Base-by-base conservation (phyloP, 768 basidiomycete species). In the Podaxis rugospora region DNA sequence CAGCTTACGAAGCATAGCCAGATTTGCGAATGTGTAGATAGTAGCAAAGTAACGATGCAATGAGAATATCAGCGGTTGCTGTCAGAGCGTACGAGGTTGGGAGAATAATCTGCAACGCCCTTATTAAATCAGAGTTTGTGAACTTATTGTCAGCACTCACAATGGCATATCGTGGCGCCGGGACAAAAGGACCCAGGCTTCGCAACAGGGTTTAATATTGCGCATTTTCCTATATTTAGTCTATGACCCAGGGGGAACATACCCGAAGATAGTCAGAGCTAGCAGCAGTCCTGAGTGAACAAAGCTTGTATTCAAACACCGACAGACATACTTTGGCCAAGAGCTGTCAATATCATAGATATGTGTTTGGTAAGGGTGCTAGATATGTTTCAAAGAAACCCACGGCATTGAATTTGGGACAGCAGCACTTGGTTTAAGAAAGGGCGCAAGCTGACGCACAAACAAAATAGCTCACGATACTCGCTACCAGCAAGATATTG, bases 1-100 rank as follows among this genome's bases (percentile, higher is more conserved):
- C 23, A 52, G 55, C 64, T 23, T 44, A 62, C 64, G 51, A 40
- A 4, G 36, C 37, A 47, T 57, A 40, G 5, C 64, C 61, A 40
- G 64, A 58, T 36, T 62, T 64, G 18, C 61, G 51, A 35, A 56
- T 55, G 23, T 64, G 61, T 11, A 64, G 56, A 61, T 49, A 62
- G 28, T 62, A 62, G 14, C 61, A 62, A 21, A 64, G 61, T 5
- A 44, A 37, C 11, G 35, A 50, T 21, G 59, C 52, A 14, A 64
- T 50, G 25, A 62, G 6, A 5, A 65, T 46, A 40, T 65, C 64
- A 21, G 62, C 50, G 16, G 42, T 13, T 21, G 62, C 64, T 9
- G 62, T 65, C 16, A 62, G 40, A 16, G n/a, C 42, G 9, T 7
- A 44, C 21, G 42, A 44, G n/a, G 42, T n/a, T 6, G 42, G 42